phyloP scores from a whole-genome alignment of 2,329 filamentous ascomycete species.

The Parascedosporium putredinis region DNA sequence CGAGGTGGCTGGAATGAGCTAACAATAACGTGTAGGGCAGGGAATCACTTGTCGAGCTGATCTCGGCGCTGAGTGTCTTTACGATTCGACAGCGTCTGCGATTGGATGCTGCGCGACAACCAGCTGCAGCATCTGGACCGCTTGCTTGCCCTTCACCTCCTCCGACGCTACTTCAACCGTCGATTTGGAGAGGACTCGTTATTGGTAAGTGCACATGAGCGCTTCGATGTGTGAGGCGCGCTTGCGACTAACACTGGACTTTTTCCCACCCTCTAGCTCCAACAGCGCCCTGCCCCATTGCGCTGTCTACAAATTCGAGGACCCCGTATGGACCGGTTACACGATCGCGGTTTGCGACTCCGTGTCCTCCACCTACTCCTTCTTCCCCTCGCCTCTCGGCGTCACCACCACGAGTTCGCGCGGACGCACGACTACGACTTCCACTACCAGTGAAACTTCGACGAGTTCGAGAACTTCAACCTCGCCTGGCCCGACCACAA shows the following conservation, averaged over 20 bases:
- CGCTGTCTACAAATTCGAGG: neutral
- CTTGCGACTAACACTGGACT: no score
- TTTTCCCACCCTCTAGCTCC: neutral
- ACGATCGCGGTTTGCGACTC: slow-evolving; percentile 5
- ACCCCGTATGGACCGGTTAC: neutral
- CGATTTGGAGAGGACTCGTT: slow-evolving; percentile 6
- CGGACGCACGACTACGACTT: neutral
- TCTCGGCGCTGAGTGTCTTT: slow-evolving; percentile 6
- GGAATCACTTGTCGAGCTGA: slow-evolving; percentile 3
- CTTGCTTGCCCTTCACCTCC: neutral
- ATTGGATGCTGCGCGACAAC: slow-evolving; percentile 7
- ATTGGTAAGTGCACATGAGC: slow-evolving; percentile 6
- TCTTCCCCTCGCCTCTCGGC: neutral
- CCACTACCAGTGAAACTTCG: neutral
- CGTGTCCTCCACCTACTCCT: neutral
- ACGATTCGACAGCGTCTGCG: neutral
- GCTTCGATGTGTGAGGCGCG: no score
- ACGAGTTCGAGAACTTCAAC: no score
- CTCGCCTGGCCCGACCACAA: neutral
- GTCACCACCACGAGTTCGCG: neutral
- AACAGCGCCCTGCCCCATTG: neutral
- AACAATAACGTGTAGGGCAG: no score
- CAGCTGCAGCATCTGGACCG: slow-evolving; percentile 6
- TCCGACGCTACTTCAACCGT: neutral
- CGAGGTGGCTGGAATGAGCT: no score